Evolutionary conservation across 2,329 filamentous ascomycete genomes (phyloP).

Genomic region (Saccharata proteae): DNA sequence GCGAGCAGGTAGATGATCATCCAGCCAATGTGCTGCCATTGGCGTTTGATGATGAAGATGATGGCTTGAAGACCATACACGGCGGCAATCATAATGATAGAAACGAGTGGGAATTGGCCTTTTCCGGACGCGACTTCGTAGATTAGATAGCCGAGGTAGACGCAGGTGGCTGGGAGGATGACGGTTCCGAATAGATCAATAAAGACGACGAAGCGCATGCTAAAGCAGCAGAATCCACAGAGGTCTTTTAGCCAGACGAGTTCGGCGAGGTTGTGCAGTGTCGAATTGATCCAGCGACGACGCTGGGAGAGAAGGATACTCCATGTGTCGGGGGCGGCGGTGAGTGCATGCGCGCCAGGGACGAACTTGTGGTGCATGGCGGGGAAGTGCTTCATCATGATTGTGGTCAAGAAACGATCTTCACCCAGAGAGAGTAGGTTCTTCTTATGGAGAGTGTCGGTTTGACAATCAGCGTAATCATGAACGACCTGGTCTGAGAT

Average conservation of each 20-base stretch:
- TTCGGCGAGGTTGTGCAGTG: conserved; percentile 90
- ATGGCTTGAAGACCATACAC: conserved; percentile 93
- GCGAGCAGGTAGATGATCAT: conserved; percentile 98
- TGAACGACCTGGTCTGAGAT: conserved; percentile 78
- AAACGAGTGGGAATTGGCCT: conserved; percentile 74
- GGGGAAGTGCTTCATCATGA: conserved; percentile 98
- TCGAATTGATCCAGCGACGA: conserved; percentile 99
- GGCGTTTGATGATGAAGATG: conserved; percentile 91
- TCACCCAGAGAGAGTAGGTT: conserved; percentile 88
- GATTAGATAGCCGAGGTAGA: conserved; percentile 78
- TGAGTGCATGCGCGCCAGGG: conserved; percentile 82
- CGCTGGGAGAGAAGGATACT: conserved; percentile 90
- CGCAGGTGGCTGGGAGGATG: conserved; percentile 78
- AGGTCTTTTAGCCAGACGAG: conserved; percentile 83
- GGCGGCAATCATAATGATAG: conserved; percentile 75
- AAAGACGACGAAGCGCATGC: conserved; percentile 93
- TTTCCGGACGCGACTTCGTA: conserved; percentile 58
- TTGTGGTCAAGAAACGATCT: conserved; percentile 90
- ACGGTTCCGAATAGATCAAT: conserved; percentile 88
- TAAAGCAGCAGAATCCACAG: conserved; percentile 98
- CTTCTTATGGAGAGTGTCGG: conserved; percentile 92
- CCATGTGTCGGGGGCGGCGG: conserved; percentile 89
- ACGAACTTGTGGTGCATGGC: conserved; percentile 94
- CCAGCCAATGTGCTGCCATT: conserved; percentile 98
- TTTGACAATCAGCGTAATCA: conserved; percentile 78